phyloP scores from a whole-genome alignment of 495 filamentous ascomycete species.

The Parathielavia appendiculata region DNA sequence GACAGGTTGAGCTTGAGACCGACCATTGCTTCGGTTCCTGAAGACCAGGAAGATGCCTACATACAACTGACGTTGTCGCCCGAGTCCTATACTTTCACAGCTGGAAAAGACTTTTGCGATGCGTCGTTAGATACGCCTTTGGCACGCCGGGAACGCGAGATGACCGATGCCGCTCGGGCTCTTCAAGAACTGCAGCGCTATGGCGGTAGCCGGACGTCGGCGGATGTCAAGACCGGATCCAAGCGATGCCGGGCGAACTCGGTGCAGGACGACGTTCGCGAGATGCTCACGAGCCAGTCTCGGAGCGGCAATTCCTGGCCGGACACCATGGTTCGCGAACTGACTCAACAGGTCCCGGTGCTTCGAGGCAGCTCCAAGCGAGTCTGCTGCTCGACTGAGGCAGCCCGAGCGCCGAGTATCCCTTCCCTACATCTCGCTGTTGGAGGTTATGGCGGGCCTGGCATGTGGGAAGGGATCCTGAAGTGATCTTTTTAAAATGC shows the following conservation, averaged over 20 bases:
- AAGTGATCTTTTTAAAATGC: constrained; percentile 25
- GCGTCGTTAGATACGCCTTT: constrained; percentile 48
- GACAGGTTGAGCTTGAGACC: constrained; percentile 47
- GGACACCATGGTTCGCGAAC: constrained; percentile 31
- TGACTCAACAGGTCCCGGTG: constrained; percentile 34
- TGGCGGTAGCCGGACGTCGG: constrained; percentile 34
- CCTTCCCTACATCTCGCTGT: constrained; percentile 38
- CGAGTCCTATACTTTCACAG: constrained; percentile 52
- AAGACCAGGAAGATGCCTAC: constrained; percentile 50
- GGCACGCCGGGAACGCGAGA: constrained; percentile 39
- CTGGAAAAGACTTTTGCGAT: constrained; percentile 50
- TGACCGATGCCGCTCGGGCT: constrained; percentile 59
- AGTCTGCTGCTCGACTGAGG: constrained; percentile 54
- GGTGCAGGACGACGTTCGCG: constrained; percentile 71
- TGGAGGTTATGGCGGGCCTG: constrained; percentile 46
- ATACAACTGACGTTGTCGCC: constrained; percentile 51
- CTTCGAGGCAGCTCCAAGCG: constrained; percentile 49
- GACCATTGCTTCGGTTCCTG: constrained; percentile 48
- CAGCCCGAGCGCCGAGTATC: constrained; percentile 27
- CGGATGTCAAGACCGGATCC: constrained; percentile 30
- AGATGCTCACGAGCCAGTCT: constrained; percentile 43
- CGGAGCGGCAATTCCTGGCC: constrained; percentile 30
- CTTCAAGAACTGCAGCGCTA: constrained; percentile 58
- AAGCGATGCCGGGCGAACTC: constrained; percentile 65
- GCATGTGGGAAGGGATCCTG: constrained; percentile 58